A percentile compares a stretch with the other conserved stretches of the same genome.
phyloP scores from a whole-genome alignment of 2,329 filamentous ascomycete genomes.

The Ophiocordyceps australis region DNA sequence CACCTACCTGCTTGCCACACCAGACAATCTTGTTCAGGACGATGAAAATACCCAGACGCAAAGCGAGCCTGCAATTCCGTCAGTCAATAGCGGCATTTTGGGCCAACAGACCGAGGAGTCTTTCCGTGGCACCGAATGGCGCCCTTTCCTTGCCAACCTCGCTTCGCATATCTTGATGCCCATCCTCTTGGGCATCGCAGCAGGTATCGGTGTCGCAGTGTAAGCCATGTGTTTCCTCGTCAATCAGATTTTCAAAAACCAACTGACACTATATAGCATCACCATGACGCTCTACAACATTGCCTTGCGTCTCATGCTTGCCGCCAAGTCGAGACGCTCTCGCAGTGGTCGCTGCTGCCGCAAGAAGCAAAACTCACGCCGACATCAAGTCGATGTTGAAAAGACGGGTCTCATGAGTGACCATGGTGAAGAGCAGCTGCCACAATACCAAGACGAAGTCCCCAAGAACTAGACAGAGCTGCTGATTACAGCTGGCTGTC shows the following conservation, averaged over 20 bases:
- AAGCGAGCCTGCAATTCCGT: too few species aligned
- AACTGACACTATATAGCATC: conserved; percentile 22
- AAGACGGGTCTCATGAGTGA: conserved; percentile 30
- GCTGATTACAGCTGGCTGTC: too few species aligned
- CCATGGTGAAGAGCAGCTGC: conserved; percentile 10
- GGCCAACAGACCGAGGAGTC: too few species aligned
- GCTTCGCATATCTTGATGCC: conserved; percentile 48
- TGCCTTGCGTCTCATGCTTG: conserved; percentile 38
- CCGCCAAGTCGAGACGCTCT: conserved; percentile 14
- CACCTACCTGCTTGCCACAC: too few species aligned
- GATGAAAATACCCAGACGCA: conserved; percentile 3
- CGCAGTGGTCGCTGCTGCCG: conserved; percentile 3
- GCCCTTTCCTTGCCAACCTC: conserved; percentile 32
- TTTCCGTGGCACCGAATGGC: conserved; percentile 19
- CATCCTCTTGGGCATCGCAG: conserved; percentile 47
- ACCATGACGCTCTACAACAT: conserved; percentile 49
- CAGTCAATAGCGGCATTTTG: too few species aligned
- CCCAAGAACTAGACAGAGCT: conserved; percentile 9
- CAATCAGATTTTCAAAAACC: neutral
- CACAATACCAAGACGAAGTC: conserved; percentile 10
- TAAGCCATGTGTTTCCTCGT: conserved; percentile 17
- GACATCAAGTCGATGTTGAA: conserved; percentile 18
- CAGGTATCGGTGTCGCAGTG: conserved; percentile 50
- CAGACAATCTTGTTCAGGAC: neutral
- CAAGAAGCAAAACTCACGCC: conserved; percentile 1